Percentiles rank a stretch among this genome's conserved stretches.
Evolutionary conservation across 192 early-diverging fungal species (phyloP).

Genomic region (Physocladia obscura): DNA sequence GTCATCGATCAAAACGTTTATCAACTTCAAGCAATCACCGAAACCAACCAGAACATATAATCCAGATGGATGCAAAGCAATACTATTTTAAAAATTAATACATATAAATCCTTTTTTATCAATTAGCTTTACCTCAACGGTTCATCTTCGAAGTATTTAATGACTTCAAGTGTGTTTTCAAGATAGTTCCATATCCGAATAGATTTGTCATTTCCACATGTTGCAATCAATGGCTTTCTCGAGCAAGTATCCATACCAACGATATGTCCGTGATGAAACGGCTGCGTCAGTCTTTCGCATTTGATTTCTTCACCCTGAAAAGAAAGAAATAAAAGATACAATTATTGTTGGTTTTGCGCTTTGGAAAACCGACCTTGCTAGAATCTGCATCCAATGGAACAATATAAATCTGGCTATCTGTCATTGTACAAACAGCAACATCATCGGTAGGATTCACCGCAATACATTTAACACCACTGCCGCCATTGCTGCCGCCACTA

Average conservation of each 20-base stretch:
- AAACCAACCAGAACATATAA: constrained; percentile 60
- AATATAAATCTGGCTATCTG: constrained; percentile 40
- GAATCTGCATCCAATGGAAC: constrained; percentile 40
- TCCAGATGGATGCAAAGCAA: constrained; percentile 59
- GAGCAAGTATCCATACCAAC: constrained; percentile 53
- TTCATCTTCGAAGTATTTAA: constrained; percentile 52
- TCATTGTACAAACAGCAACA: constrained; percentile 33
- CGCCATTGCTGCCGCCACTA: no score
- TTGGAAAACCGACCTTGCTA: constrained; percentile 28
- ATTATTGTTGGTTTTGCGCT: background rate
- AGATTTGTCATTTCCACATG: constrained; percentile 54
- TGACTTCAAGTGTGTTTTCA: constrained; percentile 56
- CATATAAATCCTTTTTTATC: background rate
- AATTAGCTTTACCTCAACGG: constrained; percentile 40
- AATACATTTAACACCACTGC: constrained; percentile 31
- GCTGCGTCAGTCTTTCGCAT: constrained; percentile 44
- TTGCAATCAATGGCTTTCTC: constrained; percentile 59
- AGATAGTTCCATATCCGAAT: constrained; percentile 64
- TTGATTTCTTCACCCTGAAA: constrained; percentile 46
- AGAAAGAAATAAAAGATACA: background rate
- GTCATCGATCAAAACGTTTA: constrained; percentile 61
- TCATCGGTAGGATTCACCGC: constrained; percentile 39
- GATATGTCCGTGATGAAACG: constrained; percentile 54
- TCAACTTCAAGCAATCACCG: constrained; percentile 49
- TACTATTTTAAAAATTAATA: constrained; percentile 26